Evolutionary conservation across 2,329 filamentous ascomycete genomes (phyloP).

Genomic region (Truncatella angustata): DNA sequence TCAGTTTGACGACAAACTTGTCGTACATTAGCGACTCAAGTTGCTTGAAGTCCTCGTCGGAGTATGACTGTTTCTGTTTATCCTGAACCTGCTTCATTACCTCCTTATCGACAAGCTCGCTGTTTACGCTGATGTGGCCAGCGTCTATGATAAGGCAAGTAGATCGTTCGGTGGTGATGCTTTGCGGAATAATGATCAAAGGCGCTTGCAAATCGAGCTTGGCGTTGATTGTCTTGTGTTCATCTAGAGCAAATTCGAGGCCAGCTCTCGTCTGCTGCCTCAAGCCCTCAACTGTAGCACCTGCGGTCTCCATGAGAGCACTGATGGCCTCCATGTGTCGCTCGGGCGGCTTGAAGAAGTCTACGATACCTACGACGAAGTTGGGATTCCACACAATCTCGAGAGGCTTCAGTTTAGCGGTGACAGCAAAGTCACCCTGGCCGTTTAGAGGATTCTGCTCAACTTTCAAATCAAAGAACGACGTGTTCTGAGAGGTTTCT

Average conservation of each 20-base stretch:
- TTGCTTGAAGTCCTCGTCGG: slow-evolving; percentile 81
- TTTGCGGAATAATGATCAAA: slow-evolving; percentile 93
- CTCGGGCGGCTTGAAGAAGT: slow-evolving; percentile 95
- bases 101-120: slow-evolving; percentile 88
- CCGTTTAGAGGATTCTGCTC: slow-evolving; percentile 95
- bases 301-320: slow-evolving; percentile 91
- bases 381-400: slow-evolving; percentile 98
- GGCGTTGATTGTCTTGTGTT: slow-evolving; percentile 97
- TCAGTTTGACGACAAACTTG: slow-evolving; percentile 88
- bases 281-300: slow-evolving; percentile 91
- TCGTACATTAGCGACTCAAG: slow-evolving; percentile 97
- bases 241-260: slow-evolving; percentile 91
- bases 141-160: slow-evolving; percentile 94
- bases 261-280: slow-evolving; percentile 94
- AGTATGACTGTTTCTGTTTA: slow-evolving; percentile 85
- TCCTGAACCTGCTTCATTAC: slow-evolving; percentile 86
- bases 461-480: slow-evolving; percentile 88
- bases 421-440: slow-evolving; percentile 86
- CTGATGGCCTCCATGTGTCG: slow-evolving; percentile 98
- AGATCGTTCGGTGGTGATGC: slow-evolving; percentile 75
- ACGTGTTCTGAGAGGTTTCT: slow-evolving; percentile 56
- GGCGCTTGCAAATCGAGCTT: slow-evolving; percentile 94
- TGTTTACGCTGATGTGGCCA: slow-evolving; percentile 91
- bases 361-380: slow-evolving; percentile 84
- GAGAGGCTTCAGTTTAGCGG: slow-evolving; percentile 88